Conservation (phyloP, 2,329 filamentous ascomycete species). For the Cladophialophora chaetospira region DNA sequence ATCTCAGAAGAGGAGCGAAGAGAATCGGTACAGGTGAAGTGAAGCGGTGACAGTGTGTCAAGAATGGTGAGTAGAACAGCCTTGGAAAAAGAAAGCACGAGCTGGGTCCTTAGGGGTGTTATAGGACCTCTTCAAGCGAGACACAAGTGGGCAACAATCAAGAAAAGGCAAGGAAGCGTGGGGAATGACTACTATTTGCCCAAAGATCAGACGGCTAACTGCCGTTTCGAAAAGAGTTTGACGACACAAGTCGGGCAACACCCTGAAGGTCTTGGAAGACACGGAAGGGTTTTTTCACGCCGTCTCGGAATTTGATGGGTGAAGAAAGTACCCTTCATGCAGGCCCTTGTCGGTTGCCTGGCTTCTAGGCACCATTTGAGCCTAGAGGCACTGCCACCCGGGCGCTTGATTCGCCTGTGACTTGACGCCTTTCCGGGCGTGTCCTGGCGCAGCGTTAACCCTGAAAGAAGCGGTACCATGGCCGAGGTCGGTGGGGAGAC, state of each 20-base stretch:
- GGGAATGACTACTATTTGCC: not conserved
- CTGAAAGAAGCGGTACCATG: not conserved
- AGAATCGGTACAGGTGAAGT: conserved; percentile 2
- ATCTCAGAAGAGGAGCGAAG: conserved; percentile 8
- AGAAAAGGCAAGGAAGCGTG: conserved; percentile 1
- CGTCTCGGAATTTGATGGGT: conserved; percentile 10
- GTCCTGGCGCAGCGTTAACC: conserved; percentile 17
- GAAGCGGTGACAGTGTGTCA: conserved; percentile 11
- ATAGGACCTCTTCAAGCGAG: conserved; percentile 9
- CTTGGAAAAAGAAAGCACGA: conserved; percentile 4
- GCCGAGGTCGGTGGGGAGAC: conserved; percentile 1
- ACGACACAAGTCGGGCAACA: conserved; percentile 14
- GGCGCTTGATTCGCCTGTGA: conserved; percentile 11
- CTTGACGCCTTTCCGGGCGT: not conserved
- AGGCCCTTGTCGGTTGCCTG: not conserved
- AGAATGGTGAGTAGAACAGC: conserved; percentile 7
- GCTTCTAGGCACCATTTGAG: conserved; percentile 12
- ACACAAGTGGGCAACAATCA: conserved; percentile 1
- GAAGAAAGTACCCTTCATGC: conserved; percentile 22
- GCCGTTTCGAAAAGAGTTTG: conserved; percentile 1
- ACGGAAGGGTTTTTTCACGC: not conserved
- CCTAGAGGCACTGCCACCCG: conserved; percentile 13
- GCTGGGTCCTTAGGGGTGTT: conserved; percentile 14
- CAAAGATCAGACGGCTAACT: conserved; percentile 10
- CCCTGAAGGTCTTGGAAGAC: conserved; percentile 11